A percentile compares a stretch with the other conserved stretches of the same genome.
phyloP scores from a whole-genome alignment of 805 yeast genomes.

The Myxozyma geophila region DNA sequence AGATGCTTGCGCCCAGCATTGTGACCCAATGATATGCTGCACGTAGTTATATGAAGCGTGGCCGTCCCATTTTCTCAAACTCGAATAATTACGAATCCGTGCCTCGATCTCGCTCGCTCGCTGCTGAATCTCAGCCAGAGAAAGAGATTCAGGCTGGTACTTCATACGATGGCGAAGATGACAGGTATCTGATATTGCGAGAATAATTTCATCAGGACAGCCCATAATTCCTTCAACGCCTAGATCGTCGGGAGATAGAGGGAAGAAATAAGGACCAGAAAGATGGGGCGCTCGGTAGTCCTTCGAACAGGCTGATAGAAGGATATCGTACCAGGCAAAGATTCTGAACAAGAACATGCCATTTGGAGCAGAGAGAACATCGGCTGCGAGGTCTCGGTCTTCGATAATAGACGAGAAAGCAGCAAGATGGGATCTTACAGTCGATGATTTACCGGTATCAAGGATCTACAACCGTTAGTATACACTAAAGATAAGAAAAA shows the following conservation, averaged over 20 bases:
- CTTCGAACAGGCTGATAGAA: slow-evolving; percentile 29
- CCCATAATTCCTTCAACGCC: slow-evolving; percentile 35
- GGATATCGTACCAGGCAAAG: slow-evolving; percentile 35
- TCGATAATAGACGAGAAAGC: slow-evolving; percentile 33
- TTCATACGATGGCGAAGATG: slow-evolving; percentile 26
- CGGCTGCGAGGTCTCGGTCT: slow-evolving; percentile 33
- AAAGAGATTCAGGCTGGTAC: slow-evolving; percentile 23
- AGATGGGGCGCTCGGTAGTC: slow-evolving; percentile 32
- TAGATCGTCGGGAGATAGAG: slow-evolving; percentile 22
- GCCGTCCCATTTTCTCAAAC: slow-evolving; percentile 31
- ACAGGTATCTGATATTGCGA: slow-evolving; percentile 32
- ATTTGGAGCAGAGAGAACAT: slow-evolving; percentile 29
- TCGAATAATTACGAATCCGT: slow-evolving; percentile 26
- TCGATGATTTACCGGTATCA: slow-evolving; percentile 30
- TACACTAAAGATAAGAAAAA: neutral
- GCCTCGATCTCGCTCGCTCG: slow-evolving; percentile 25
- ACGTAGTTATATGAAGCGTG: slow-evolving; percentile 29
- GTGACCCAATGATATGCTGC: slow-evolving; percentile 31
- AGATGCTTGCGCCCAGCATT: slow-evolving; percentile 36
- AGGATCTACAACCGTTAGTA: slow-evolving; percentile 8
- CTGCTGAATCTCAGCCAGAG: slow-evolving; percentile 30
- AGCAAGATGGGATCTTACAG: slow-evolving; percentile 33
- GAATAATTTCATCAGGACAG: slow-evolving; percentile 33
- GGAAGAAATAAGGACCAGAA: slow-evolving; percentile 31
- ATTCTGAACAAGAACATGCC: slow-evolving; percentile 33